Evolutionary conservation across 768 basidiomycete genomes (phyloP), one percentile per base, ranked within the genome.

Genomic region (Boletus tomentosulus): DNA sequence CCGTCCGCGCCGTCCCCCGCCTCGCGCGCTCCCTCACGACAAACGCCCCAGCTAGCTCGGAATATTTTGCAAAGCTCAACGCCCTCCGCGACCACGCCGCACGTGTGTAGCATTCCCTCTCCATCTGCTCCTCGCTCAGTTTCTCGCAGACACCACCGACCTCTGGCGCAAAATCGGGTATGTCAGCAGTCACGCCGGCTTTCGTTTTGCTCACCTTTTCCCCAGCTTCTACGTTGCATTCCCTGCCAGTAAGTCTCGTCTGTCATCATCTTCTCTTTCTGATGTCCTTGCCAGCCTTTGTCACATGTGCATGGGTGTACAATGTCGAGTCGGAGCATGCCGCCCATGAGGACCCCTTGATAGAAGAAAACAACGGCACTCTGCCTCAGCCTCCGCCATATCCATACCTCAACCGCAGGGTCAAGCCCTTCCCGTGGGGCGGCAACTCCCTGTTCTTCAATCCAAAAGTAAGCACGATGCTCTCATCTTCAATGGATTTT

Each of bases 121-220:
- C 37, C 5, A 34, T 33, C 6, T 43, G 58, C 16, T 50, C 46
- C 56, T 44, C 19, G 41, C 60, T 59, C 57, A 63, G 15, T 39
- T 30, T 16, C 16, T 27, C 37, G 41, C 62, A 93, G 91, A 84
- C 55, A 87, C 89, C 28, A 74, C 86, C 48, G 78, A 85, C 51
- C 81, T 93, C 59, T 93, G 91, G 91, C 84, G 89, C 66, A 91
- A 85, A 76, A 89, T 93, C 69, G 88, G 87, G 89, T 87, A 66
- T 47, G 79, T 66, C 6, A n/a, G 37, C 27, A 27, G 34, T 15
- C 27, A 28, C 3, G 45, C 27, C 37, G 24, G 12, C 2, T 48
- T 28, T 34, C 41, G 11, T 44, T 48, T 54, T 28, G 37, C 56
- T 61, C 42, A 60, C 51, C 44, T 19, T 46, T 16, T 27, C 5